A percentile compares a stretch with the other conserved stretches of the same genome.
These are phyloP conservation scores for Leonotis leonurus DNA, from an alignment of 257 asterid genomes.

Conservation along the genomic window DNA sequence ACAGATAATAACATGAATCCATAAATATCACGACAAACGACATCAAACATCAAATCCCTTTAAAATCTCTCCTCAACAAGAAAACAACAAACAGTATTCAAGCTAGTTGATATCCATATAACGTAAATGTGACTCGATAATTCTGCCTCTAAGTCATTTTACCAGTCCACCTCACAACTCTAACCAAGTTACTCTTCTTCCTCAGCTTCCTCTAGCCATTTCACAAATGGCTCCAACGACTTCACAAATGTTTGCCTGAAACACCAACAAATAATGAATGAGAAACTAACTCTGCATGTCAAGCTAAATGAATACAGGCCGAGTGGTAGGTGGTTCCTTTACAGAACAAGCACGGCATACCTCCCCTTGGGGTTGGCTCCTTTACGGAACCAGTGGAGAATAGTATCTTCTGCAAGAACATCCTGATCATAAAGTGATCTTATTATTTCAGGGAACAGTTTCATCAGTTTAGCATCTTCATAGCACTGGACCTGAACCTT, in stretches of 20 bases:
- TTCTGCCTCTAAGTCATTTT: neutral
- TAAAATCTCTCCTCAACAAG: neutral
- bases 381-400: conserved; percentile 93
- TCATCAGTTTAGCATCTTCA: conserved; percentile 95
- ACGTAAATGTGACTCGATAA: neutral
- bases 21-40: neutral
- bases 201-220: conserved; percentile 99
- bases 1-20: neutral
- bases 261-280: neutral
- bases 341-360: conserved; percentile 41
- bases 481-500: conserved; percentile 94
- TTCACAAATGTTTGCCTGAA: conserved; percentile 86
- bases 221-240: conserved; percentile 86
- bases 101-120: neutral
- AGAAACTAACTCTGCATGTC: neutral
- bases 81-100: neutral
- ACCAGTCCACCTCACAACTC: too few species aligned
- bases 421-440: conserved; percentile 91
- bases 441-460: conserved; percentile 87
- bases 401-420: conserved; percentile 92
- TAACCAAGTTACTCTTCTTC: conserved; percentile 72
- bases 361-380: conserved; percentile 94
- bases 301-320: neutral
- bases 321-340: too few species aligned
- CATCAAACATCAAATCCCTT: neutral